Base-by-base conservation (phyloP, 1,139 yeast species). In the Zygosaccharomyces pseudobailii region DNA sequence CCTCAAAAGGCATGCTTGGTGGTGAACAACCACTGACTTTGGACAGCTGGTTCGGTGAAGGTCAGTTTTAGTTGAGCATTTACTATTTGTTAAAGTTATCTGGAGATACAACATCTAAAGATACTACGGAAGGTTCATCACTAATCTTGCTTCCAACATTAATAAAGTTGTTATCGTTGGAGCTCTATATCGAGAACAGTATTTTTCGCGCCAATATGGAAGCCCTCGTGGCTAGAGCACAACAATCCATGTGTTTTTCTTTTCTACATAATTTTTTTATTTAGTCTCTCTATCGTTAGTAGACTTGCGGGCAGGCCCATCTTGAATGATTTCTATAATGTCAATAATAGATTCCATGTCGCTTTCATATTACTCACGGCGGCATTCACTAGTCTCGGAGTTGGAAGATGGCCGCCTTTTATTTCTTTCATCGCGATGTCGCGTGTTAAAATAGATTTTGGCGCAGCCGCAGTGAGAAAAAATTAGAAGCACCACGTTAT, bases 21-120 rank as follows among this genome's bases (percentile, higher is more conserved):
- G 43, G 50, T 7, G 52, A 53, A 22, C 42, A 46, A 24, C 55
- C 57, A 3, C 51, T 57, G 10, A 61, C 67, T 3, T 46, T 63
- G 31, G 67, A 64, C 38, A 59, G 55, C 43, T 63, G 68, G 68
- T 63, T 42, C 50, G 33, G 44, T 20, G 47, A 34, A 43, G 36
- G 34, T 3, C 33, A 30, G 33, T 30, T 30, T 19, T 30, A 30
- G 19, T 8, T 13, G 6, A 5, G 7, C 33, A 6, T 4, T n/a
- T 30, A 10, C 19, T 30, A 9, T 4, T 3, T 4, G 2, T 8
- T 24, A 8, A 24, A 24, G 27, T 6, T 24, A 24, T 24, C 27
- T 24, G 2, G 2, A 24, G 27, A 24, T 24, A 24, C 6, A 24
- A 8, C 9, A 6, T 8, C 27, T 24, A 24, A 13, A 13, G 17